Evolutionary conservation across 495 filamentous ascomycete genomes (phyloP).

Genomic region (Lasiosphaeria miniovina): DNA sequence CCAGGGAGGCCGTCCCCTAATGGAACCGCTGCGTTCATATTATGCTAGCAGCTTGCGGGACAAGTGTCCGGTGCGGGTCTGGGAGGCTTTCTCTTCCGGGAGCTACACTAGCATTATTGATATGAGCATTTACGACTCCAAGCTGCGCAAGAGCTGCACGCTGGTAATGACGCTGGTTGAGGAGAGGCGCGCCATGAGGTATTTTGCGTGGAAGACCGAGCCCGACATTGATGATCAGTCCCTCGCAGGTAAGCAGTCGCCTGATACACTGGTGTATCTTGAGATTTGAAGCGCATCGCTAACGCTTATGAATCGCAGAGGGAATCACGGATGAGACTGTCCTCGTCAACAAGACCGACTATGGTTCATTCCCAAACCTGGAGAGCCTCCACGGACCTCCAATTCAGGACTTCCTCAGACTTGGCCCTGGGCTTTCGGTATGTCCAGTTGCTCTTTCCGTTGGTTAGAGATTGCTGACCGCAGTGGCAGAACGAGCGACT

Average conservation of each 20-base stretch:
- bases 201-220: slow-evolving; percentile 36
- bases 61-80: slow-evolving; percentile 37
- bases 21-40: slow-evolving; percentile 37
- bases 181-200: slow-evolving; percentile 38
- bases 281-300: too few relatives aligned
- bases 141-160: slow-evolving; percentile 40
- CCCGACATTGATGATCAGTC: slow-evolving; percentile 33
- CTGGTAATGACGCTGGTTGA: slow-evolving; percentile 45
- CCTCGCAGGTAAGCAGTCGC: slow-evolving; percentile 34
- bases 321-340: slow-evolving; percentile 24
- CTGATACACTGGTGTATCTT: too few relatives aligned
- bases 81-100: slow-evolving; percentile 41
- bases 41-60: slow-evolving; percentile 34
- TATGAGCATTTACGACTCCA: slow-evolving; percentile 35
- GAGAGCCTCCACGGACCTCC: slow-evolving; percentile 30
- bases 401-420: slow-evolving; percentile 39
- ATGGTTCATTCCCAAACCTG: slow-evolving; percentile 41
- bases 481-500: slow-evolving; percentile 34
- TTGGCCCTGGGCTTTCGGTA: slow-evolving; percentile 47
- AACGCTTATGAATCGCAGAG: slow-evolving; percentile 8
- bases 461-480: slow-evolving; percentile 4
- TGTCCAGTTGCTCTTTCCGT: slow-evolving; percentile 7
- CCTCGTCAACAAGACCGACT: slow-evolving; percentile 44
- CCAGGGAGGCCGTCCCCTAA: slow-evolving; percentile 26
- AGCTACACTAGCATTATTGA: slow-evolving; percentile 46